Evolutionary conservation across 768 basidiomycete genomes (phyloP).

Genomic region (Arthromyces matolae): DNA sequence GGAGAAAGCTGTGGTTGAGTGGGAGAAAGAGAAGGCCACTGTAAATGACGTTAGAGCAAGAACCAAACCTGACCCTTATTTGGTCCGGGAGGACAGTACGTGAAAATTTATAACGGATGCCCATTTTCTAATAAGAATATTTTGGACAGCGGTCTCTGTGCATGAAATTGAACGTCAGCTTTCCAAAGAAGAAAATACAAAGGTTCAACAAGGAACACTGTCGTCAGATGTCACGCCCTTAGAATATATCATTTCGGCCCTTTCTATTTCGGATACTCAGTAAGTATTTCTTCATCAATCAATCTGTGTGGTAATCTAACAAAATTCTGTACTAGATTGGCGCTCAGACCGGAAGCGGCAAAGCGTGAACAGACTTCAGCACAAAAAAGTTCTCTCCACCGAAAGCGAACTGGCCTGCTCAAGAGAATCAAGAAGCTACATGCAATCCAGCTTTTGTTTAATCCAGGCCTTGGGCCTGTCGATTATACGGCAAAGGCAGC

Average conservation of each 20-base stretch:
- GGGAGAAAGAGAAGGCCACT: slow-evolving; percentile 7
- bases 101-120: not conserved
- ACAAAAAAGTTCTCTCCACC: not conserved
- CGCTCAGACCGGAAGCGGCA: not conserved
- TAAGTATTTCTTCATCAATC: not conserved
- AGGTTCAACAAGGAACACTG: not conserved
- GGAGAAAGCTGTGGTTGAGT: slow-evolving; percentile 2
- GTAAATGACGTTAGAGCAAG: too few relatives aligned
- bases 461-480: slow-evolving; percentile 10
- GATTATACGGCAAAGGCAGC: not conserved
- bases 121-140: not conserved
- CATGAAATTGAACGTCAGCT: slow-evolving; percentile 8
- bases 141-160: slow-evolving; percentile 7
- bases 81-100: slow-evolving; percentile 4
- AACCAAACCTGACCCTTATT: slow-evolving; percentile 9
- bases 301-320: not conserved
- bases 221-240: slow-evolving; percentile 2
- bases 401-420: not conserved
- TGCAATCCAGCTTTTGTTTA: slow-evolving; percentile 9
- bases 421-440: slow-evolving; percentile 5
- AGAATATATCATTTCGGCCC: slow-evolving; percentile 7
- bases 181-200: slow-evolving; percentile 10
- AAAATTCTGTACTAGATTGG: not conserved
- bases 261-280: slow-evolving; percentile 12
- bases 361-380: not conserved